Evolutionary conservation across 169 alveolate species (phyloP).

Genomic region (Eimeria praecox): DNA sequence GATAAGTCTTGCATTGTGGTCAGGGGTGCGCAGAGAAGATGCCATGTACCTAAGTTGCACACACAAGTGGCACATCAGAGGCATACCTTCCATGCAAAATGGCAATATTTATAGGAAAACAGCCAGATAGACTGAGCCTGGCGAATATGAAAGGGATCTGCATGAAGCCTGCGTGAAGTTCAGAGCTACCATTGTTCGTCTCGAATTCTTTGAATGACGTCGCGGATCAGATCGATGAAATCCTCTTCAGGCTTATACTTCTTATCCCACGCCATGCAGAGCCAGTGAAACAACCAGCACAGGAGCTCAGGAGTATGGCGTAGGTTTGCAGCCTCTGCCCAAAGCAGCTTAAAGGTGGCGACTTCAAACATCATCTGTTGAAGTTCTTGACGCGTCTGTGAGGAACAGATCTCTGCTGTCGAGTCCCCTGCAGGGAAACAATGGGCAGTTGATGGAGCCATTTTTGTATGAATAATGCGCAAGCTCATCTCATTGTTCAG

Average conservation of each 20-base stretch:
- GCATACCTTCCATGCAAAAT: background rate
- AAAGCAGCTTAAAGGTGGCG: slow-evolving; percentile 71
- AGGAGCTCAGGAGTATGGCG: slow-evolving; percentile 81
- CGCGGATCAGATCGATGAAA: slow-evolving; percentile 77
- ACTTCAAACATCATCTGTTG: slow-evolving; percentile 80
- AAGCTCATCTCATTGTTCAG: background rate
- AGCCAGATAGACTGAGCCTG: no score
- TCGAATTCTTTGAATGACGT: slow-evolving; percentile 76
- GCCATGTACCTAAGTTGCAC: slow-evolving; percentile 73
- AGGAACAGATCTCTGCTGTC: background rate
- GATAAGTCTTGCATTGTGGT: slow-evolving; percentile 76
- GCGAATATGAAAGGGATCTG: background rate
- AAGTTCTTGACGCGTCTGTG: slow-evolving; percentile 64
- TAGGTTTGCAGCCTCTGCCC: slow-evolving; percentile 83
- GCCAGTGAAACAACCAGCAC: slow-evolving; percentile 81
- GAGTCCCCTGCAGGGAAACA: background rate
- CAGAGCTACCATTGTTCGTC: slow-evolving; percentile 78
- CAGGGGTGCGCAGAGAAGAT: slow-evolving; percentile 74
- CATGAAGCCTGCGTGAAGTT: background rate
- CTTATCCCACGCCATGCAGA: slow-evolving; percentile 80
- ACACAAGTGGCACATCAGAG: background rate
- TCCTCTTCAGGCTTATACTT: slow-evolving; percentile 76
- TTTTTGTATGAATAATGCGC: background rate
- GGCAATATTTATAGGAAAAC: background rate
- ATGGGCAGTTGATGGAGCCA: background rate